Conservation (phyloP, 495 filamentous ascomycete species). For the Penicillium alfredii region DNA sequence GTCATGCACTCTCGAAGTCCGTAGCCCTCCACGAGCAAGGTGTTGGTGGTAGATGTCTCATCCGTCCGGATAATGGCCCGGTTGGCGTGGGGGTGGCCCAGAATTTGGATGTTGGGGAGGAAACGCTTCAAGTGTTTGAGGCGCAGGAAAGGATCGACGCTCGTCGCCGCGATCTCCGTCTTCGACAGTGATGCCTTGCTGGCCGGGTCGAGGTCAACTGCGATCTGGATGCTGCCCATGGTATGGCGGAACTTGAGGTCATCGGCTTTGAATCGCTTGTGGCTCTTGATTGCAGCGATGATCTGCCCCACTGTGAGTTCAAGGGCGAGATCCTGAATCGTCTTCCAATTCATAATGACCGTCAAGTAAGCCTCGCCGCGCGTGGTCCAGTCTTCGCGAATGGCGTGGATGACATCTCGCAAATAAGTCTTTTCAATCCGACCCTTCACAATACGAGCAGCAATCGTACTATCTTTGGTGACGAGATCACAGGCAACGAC, state of each 20-base stretch:
- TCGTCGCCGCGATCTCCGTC: slow-evolving; percentile 47
- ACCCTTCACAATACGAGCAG: slow-evolving; percentile 81
- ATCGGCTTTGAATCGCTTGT: slow-evolving; percentile 67
- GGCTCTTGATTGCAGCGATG: slow-evolving; percentile 59
- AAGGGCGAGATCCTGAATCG: slow-evolving; percentile 70
- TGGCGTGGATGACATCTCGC: slow-evolving; percentile 57
- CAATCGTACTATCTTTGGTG: slow-evolving; percentile 60
- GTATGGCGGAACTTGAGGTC: slow-evolving; percentile 47
- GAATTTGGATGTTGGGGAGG: slow-evolving; percentile 71
- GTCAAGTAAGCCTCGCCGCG: slow-evolving; percentile 63
- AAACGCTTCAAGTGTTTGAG: slow-evolving; percentile 77
- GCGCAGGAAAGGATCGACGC: slow-evolving; percentile 69
- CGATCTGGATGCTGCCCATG: slow-evolving; percentile 50
- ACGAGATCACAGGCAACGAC: slow-evolving; percentile 80
- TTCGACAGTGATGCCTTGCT: slow-evolving; percentile 49
- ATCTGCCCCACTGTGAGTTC: slow-evolving; percentile 68
- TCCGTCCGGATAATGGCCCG: slow-evolving; percentile 85
- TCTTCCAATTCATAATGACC: slow-evolving; percentile 69
- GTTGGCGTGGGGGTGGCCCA: slow-evolving; percentile 77
- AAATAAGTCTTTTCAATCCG: slow-evolving; percentile 68
- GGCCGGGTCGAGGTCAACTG: slow-evolving; percentile 52
- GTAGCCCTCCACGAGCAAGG: slow-evolving; percentile 89
- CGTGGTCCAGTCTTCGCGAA: slow-evolving; percentile 75
- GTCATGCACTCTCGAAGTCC: slow-evolving; percentile 85
- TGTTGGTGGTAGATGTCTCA: slow-evolving; percentile 52